phyloP scores from a whole-genome alignment of 1,284 basidiomycete species.

The Stereum hirsutum region DNA sequence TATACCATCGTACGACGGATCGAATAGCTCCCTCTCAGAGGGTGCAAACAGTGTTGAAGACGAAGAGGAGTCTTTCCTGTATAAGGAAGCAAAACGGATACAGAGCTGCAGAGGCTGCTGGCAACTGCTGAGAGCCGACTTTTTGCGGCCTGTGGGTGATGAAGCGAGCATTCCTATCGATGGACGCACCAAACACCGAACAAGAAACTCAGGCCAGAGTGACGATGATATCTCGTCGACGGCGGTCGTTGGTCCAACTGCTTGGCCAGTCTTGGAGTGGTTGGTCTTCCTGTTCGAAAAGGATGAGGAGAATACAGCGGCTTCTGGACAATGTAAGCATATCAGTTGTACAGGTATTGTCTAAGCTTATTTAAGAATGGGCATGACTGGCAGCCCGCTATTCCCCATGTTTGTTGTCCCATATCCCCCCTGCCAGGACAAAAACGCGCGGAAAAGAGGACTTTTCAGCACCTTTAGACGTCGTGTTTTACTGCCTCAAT shows the following conservation, averaged over 20 bases:
- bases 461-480: conserved; percentile 42
- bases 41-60: conserved; percentile 18
- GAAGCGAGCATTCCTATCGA: conserved; percentile 9
- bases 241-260: conserved; percentile 39
- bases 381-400: conserved; percentile 31
- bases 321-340: conserved; percentile 20
- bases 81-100: conserved; percentile 42
- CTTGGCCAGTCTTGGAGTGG: conserved; percentile 62
- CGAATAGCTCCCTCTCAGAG: conserved; percentile 18
- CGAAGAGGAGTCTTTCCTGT: conserved; percentile 47
- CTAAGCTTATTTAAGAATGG: neutral
- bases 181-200: too few relatives aligned
- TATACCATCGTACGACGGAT: conserved; percentile 48
- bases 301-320: conserved; percentile 36
- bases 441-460: conserved; percentile 45
- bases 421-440: conserved; percentile 51
- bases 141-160: conserved; percentile 28
- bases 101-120: conserved; percentile 48
- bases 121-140: conserved; percentile 47
- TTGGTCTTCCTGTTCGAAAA: conserved; percentile 54
- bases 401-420: conserved; percentile 51
- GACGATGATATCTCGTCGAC: conserved; percentile 22
- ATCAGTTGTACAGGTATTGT: neutral
- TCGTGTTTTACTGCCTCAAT: conserved; percentile 41
- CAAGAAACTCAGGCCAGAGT: too few relatives aligned